Base-by-base conservation (phyloP, 208 protist species). In the Novymonas esmeraldas region DNA sequence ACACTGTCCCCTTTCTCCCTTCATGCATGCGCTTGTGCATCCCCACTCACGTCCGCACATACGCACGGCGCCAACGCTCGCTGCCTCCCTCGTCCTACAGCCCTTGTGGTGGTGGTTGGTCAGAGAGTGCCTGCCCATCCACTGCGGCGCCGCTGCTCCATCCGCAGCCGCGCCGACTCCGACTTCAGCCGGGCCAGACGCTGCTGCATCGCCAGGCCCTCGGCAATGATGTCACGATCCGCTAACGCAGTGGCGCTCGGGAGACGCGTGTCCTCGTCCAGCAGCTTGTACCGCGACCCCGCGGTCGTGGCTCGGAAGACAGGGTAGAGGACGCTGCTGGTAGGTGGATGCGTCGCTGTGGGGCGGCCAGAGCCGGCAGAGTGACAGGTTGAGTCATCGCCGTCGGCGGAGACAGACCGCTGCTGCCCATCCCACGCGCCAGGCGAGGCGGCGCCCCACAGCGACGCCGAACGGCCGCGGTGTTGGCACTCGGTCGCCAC, bases 171-270 rank as follows among this genome's bases (percentile, higher is more conserved):
- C 16, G 57, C 33, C 4, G 51, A 52, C 18, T 69, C 70, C 22
- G 41, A 38, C 62, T 70, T 69, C 5, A 76, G 50, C 31, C 45
- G 54, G 24, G 34, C 48, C 2, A 76, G 65, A 2, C 42, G 42
- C n/a, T 10, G 26, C 24, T 60, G 64, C 36, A 72, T 58, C 39
- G 65, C 54, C 20, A 71, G 51, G 52, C 69, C 48, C n/a, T 68
- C 68, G n/a, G 55, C 22, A 18, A 73, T 49, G 29, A 66, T 50
- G 36, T 56, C 68, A 14, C 18, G 29, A 0, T 51, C 41, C 13
- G 45, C 55, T 2, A 22, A 36, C 24, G 13, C 9, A 28, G 39
- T 3, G 6, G 55, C n/a, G n/a, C n/a, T 20, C 61, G 33, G 39
- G 13, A 24, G 5, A 7, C 61, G 11, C 3, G 61, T 20, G 1